These are phyloP conservation scores for Dunaliella primolecta DNA, from an alignment of 139 green algal species.

Conservation along the genomic window DNA sequence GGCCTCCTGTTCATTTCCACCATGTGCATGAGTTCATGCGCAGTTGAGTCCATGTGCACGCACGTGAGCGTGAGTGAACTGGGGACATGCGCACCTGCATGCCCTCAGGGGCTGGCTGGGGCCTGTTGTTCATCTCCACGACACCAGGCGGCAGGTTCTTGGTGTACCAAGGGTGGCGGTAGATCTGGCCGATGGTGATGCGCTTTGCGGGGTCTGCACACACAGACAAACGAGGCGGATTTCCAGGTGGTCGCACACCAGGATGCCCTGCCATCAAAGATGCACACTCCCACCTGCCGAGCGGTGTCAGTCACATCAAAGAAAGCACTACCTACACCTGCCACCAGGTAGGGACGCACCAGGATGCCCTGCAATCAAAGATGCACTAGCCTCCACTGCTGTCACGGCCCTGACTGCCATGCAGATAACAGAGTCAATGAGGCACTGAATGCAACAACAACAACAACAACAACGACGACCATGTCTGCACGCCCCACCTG, in stretches of 20 bases:
- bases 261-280: too few relatives aligned
- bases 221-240: conserved; percentile 56
- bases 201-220: conserved; percentile 71
- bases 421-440: too few relatives aligned
- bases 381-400: too few relatives aligned
- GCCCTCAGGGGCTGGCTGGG: conserved; percentile 33
- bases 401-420: too few relatives aligned
- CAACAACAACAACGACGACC: too few relatives aligned
- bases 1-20: conserved; percentile 57
- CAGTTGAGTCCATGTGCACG: background rate
- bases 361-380: too few relatives aligned
- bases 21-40: conserved; percentile 26
- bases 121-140: conserved; percentile 56
- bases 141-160: conserved; percentile 88
- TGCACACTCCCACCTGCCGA: too few relatives aligned
- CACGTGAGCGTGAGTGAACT: background rate
- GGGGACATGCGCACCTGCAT: conserved; percentile 33
- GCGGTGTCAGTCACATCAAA: too few relatives aligned
- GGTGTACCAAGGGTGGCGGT: conserved; percentile 61
- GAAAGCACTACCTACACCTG: too few relatives aligned
- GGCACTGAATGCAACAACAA: too few relatives aligned
- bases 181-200: conserved; percentile 70
- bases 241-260: conserved; percentile 73
- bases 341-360: too few relatives aligned
- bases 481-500: too few relatives aligned